Evolutionary conservation across 768 basidiomycete species (phyloP), one percentile per base, ranked within the genome.

Genomic region (Phanerochaete carnosa): DNA sequence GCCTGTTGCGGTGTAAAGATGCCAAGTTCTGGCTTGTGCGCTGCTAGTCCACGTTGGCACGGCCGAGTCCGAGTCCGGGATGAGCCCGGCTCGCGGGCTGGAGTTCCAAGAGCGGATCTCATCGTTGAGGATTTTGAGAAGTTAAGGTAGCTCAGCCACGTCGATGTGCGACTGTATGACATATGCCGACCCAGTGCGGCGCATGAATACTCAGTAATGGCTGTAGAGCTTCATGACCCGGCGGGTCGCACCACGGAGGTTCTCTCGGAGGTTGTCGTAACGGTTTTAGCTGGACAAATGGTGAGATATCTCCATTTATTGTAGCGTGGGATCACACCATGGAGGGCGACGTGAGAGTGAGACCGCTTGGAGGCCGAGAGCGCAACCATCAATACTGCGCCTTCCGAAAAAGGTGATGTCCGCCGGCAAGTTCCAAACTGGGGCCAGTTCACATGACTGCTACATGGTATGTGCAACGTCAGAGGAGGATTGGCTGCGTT

Each of bases 311-410:
- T 9, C 4, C 19, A 9, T 19, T 43, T 9, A n/a, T 9, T 43
- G 39, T 43, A 43, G 39, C 11, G 19, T 4, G 51, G 30, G 30
- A 52, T 52, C 51, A 32, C 33, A 52, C 51, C 51, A 52, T 52
- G 51, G 23, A 32, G 32, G 51, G n/a, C 8, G 30, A 3, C 15
- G 49, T 16, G 29, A 28, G 29, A 28, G 49, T 50, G 49, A 30
- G 49, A 50, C 26, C 25, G 29, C 29, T 23, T 33, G 51, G 51
- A 19, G 45, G 52, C 52, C 54, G 54, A 25, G 35, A 22, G 26
- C 13, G 35, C 33, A 39, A 55, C 54, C 54, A 55, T 55, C 56
- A 57, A 30, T n/a, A 57, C 56, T 57, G 47, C 56, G 45, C 56
- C 45, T 57, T 9, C 56, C 56, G 3, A 45, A 57, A 39, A 4